Percentiles rank a stretch among this genome's conserved stretches.
phyloP scores from a whole-genome alignment of 177 flowering plant genomes.

The Vitis hybrid region DNA sequence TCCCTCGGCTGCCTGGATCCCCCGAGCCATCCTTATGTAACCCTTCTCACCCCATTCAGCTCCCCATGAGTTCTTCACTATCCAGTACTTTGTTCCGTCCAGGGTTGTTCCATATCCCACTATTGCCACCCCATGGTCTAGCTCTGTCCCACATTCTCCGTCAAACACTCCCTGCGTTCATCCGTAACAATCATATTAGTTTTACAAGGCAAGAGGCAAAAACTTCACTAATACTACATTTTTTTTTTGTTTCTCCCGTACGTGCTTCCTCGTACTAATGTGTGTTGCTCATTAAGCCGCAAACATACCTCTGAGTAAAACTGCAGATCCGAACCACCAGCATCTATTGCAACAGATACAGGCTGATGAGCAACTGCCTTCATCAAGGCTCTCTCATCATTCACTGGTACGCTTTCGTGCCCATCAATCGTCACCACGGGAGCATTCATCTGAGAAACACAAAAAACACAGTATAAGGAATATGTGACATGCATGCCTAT shows the following conservation, averaged over 20 bases:
- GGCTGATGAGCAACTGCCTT: constrained; percentile 55
- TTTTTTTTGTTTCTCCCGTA: not conserved
- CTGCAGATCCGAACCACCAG: constrained; percentile 37
- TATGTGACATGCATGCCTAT: too few species aligned
- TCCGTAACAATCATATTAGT: too few species aligned
- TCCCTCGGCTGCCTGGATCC: constrained; percentile 20
- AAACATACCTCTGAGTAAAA: constrained; percentile 47
- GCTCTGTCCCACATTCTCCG: constrained; percentile 39
- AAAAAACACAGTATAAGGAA: not conserved
- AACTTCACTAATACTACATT: not conserved
- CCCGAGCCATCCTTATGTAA: constrained; percentile 39
- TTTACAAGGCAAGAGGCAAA: too few species aligned
- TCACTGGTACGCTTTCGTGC: constrained; percentile 40
- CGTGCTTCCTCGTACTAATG: too few species aligned
- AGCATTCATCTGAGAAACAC: constrained; percentile 25
- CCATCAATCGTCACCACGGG: constrained; percentile 41
- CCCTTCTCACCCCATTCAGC: constrained; percentile 41
- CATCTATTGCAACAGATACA: constrained; percentile 48
- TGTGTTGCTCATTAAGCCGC: not conserved
- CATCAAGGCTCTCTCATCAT: constrained; percentile 41
- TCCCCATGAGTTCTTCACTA: constrained; percentile 47
- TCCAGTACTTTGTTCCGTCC: constrained; percentile 37
- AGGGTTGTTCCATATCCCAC: constrained; percentile 33
- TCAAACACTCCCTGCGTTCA: constrained; percentile 32
- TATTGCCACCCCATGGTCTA: constrained; percentile 40